A percentile compares a stretch with the other conserved stretches of the same genome.
These are phyloP conservation scores for Sarocladiaceae sp. DNA, from an alignment of 2,329 filamentous ascomycete species.

Conservation along the genomic window DNA sequence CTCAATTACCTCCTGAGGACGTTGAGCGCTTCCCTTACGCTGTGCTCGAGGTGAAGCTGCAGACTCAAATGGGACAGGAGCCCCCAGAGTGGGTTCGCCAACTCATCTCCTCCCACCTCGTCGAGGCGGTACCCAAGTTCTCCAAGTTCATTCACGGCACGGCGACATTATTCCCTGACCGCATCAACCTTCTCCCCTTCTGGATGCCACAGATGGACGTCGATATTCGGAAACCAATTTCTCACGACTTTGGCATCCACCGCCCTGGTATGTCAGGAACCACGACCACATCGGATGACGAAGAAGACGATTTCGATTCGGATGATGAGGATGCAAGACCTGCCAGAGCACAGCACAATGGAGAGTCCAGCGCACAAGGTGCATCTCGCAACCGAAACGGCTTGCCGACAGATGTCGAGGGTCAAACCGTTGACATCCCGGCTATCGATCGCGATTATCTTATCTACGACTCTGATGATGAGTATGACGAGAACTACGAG, in stretches of 20 bases:
- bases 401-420: constrained; percentile 67
- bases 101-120: constrained; percentile 86
- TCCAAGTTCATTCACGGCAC: constrained; percentile 98
- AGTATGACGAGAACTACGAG: constrained; percentile 69
- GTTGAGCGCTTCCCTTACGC: constrained; percentile 93
- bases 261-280: constrained; percentile 70
- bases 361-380: constrained; percentile 34
- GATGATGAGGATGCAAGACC: constrained; percentile 45
- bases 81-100: constrained; percentile 96
- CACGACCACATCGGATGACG: constrained; percentile 72
- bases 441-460: constrained; percentile 67
- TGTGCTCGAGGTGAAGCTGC: constrained; percentile 93
- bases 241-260: constrained; percentile 86
- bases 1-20: constrained; percentile 79
- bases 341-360: constrained; percentile 14
- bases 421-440: constrained; percentile 65
- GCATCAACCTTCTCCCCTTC: constrained; percentile 87
- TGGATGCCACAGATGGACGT: constrained; percentile 99
- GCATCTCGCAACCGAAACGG: constrained; percentile 32
- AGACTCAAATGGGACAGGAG: constrained; percentile 92
- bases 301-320: constrained; percentile 67
- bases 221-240: constrained; percentile 90
- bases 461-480: constrained; percentile 82
- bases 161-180: constrained; percentile 78
- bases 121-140: constrained; percentile 98